Conservation (phyloP, 2,329 filamentous ascomycete genomes). For the Atkinsonella texensis region DNA sequence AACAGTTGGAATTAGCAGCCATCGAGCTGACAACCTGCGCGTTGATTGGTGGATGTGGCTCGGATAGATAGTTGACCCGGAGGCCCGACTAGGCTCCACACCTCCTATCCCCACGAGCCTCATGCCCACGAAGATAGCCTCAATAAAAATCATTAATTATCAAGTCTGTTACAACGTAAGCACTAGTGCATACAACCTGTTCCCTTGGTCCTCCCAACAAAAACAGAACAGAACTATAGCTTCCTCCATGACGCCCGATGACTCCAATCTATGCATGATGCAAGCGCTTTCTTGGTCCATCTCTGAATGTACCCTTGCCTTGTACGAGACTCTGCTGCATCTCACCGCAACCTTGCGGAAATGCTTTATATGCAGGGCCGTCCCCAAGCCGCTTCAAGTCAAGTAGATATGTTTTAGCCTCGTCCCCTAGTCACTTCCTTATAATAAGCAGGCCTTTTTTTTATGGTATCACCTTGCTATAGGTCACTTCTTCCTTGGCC, state of each 20-base stretch:
- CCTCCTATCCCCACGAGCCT: too few species aligned
- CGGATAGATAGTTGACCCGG: too few species aligned
- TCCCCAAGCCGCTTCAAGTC: neutral
- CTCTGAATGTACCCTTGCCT: neutral
- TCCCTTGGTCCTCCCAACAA: too few species aligned
- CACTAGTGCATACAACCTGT: too few species aligned
- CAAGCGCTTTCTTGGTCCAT: neutral
- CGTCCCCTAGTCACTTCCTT: neutral
- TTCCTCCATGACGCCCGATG: neutral
- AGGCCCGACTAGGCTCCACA: too few species aligned
- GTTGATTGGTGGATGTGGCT: too few species aligned
- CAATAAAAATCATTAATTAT: too few species aligned
- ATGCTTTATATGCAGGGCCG: neutral
- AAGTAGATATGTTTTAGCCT: neutral
- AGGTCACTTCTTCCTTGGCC: constrained; percentile 46
- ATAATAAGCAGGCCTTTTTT: neutral
- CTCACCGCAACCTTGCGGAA: neutral
- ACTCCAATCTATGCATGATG: constrained; percentile 1
- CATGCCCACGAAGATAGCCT: too few species aligned
- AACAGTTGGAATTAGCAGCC: too few species aligned
- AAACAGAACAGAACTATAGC: neutral
- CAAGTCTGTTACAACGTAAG: too few species aligned
- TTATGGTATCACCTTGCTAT: constrained; percentile 67
- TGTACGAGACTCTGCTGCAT: neutral
- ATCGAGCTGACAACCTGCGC: too few species aligned